Evolutionary conservation across 2,329 filamentous ascomycete species (phyloP).

Genomic region (Aspergillus oerlinghausenensis): DNA sequence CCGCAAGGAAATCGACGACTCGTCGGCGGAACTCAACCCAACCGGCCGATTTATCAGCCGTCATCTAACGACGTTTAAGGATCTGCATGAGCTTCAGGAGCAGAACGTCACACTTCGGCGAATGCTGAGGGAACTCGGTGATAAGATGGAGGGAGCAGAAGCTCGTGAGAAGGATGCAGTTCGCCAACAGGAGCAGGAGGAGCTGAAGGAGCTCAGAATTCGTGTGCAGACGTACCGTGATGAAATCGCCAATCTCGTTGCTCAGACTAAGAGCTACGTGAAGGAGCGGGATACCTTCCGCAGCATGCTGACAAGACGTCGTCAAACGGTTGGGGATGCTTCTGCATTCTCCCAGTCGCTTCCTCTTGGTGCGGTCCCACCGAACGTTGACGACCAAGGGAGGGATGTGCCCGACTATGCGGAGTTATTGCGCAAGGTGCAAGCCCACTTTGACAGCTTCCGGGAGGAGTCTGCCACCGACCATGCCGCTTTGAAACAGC

Average conservation of each 20-base stretch:
- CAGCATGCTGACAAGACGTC: conserved; percentile 78
- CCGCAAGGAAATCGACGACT: conserved; percentile 68
- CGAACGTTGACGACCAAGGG: conserved; percentile 41
- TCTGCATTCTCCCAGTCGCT: conserved; percentile 69
- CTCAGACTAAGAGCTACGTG: conserved; percentile 86
- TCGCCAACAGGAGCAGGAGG: conserved; percentile 56
- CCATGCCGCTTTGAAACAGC: conserved; percentile 74
- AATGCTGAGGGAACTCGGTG: conserved; percentile 77
- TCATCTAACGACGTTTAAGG: conserved; percentile 83
- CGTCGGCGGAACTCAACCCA: conserved; percentile 69
- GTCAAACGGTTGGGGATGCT: conserved; percentile 55
- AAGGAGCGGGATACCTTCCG: conserved; percentile 97
- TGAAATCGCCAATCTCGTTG: conserved; percentile 74
- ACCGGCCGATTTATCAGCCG: conserved; percentile 87
- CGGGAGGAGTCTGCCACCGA: conserved; percentile 80
- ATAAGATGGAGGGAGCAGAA: conserved; percentile 87
- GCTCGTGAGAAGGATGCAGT: conserved; percentile 58
- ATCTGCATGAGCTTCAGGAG: conserved; percentile 75
- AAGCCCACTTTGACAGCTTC: conserved; percentile 84
- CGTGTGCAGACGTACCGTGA: conserved; percentile 76
- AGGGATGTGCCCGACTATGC: conserved; percentile 65
- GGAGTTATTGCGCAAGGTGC: conserved; percentile 78
- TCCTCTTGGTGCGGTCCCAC: conserved; percentile 50
- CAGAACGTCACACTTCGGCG: conserved; percentile 83
- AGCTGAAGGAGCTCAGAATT: conserved; percentile 67